phyloP scores from a whole-genome alignment of 177 flowering plant species.

The Vitis hybrid region DNA sequence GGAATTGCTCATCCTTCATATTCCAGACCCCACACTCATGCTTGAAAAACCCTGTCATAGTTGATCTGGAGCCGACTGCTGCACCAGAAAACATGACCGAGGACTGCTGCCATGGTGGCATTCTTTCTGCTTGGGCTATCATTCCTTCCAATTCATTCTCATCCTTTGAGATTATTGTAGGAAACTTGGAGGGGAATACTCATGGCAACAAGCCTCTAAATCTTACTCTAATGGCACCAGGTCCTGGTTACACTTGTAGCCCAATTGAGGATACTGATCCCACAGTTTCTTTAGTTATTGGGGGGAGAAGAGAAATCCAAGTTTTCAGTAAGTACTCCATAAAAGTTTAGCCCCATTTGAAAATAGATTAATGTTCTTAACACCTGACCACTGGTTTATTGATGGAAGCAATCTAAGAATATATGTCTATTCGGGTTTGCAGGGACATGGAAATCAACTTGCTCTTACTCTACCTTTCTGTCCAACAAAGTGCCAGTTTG shows the following conservation, averaged over 20 bases:
- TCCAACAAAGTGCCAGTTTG: constrained; percentile 53
- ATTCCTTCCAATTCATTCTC: constrained; percentile 42
- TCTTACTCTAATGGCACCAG: constrained; percentile 55
- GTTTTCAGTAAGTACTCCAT: constrained; percentile 48
- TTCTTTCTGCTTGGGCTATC: constrained; percentile 44
- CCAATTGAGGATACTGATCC: constrained; percentile 33
- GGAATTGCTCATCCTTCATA: constrained; percentile 51
- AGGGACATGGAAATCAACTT: constrained; percentile 74
- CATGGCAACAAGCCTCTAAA: constrained; percentile 29
- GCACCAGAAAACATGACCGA: constrained; percentile 33
- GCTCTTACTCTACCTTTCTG: constrained; percentile 56
- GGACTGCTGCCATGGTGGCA: constrained; percentile 50
- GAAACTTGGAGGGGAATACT: constrained; percentile 29
- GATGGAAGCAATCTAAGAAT: not conserved
- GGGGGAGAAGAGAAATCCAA: constrained; percentile 46
- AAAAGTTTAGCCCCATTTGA: not conserved
- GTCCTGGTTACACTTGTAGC: constrained; percentile 63
- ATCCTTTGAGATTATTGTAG: constrained; percentile 49
- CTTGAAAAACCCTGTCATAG: constrained; percentile 37
- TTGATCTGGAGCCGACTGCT: constrained; percentile 43
- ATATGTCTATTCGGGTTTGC: constrained; percentile 7
- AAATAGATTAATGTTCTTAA: not conserved
- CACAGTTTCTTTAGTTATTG: constrained; percentile 35
- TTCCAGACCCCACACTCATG: constrained; percentile 45
- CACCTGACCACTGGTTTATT: not conserved